These are phyloP conservation scores for Candida boleticola DNA, from an alignment of 805 yeast genomes.

Conservation along the genomic window DNA sequence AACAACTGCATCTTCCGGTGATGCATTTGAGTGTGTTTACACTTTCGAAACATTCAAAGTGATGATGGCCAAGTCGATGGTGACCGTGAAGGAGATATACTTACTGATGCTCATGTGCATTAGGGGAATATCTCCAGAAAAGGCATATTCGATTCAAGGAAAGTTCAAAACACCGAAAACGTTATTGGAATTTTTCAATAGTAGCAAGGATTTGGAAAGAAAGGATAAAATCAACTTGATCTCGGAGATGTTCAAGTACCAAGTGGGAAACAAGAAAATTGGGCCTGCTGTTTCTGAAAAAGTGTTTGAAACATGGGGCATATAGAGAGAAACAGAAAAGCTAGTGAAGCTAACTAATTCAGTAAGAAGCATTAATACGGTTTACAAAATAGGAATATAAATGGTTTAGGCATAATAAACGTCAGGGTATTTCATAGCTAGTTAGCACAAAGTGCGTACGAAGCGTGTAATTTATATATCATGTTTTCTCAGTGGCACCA, in stretches of 20 bases:
- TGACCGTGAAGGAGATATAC: slow-evolving; percentile 74
- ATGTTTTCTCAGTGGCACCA: no score
- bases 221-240: slow-evolving; percentile 31
- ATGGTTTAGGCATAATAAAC: no score
- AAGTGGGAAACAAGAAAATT: slow-evolving; percentile 52
- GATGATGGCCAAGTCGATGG: slow-evolving; percentile 65
- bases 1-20: background rate
- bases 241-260: slow-evolving; percentile 31
- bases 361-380: no score
- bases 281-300: slow-evolving; percentile 50
- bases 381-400: no score
- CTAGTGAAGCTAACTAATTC: background rate
- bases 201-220: slow-evolving; percentile 15
- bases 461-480: no score
- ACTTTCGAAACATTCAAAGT: slow-evolving; percentile 50
- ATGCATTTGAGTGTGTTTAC: slow-evolving; percentile 37
- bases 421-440: no score
- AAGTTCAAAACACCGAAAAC: slow-evolving; percentile 66
- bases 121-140: slow-evolving; percentile 80
- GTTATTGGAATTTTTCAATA: slow-evolving; percentile 46
- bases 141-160: slow-evolving; percentile 75
- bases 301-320: slow-evolving; percentile 61
- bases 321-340: background rate
- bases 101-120: slow-evolving; percentile 74
- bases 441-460: no score